These are phyloP conservation scores for Alternaria triticina DNA, from an alignment of 2,329 filamentous ascomycete genomes.

Conservation along the genomic window DNA sequence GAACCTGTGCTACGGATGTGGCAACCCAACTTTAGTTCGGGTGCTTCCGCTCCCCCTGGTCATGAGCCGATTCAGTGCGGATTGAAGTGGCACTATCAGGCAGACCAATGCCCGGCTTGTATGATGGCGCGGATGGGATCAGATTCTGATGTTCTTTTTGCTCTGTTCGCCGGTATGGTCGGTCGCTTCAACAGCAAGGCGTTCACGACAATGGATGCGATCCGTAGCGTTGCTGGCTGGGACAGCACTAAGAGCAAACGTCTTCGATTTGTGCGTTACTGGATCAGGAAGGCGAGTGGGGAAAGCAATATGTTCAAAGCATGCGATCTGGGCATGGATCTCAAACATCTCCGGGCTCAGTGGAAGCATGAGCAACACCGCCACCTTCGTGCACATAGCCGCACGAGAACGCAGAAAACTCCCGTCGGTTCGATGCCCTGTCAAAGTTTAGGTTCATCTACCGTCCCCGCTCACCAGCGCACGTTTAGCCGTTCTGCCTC, in stretches of 20 bases:
- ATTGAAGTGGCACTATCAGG: conserved; percentile 29
- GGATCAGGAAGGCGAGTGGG: conserved; percentile 23
- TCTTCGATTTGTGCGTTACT: conserved; percentile 33
- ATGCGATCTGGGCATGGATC: conserved; percentile 27
- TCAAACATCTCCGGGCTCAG: conserved; percentile 19
- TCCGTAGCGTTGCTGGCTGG: conserved; percentile 7
- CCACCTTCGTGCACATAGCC: background rate
- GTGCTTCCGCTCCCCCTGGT: conserved; percentile 20
- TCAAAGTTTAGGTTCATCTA: background rate
- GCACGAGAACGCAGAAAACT: background rate
- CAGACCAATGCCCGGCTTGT: conserved; percentile 36
- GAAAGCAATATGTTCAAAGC: conserved; percentile 18
- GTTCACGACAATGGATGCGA: background rate
- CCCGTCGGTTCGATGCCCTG: background rate
- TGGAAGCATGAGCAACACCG: conserved; percentile 8
- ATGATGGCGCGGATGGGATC: conserved; percentile 39
- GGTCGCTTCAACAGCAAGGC: conserved; percentile 16
- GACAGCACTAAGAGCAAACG: conserved; percentile 25
- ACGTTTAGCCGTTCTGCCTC: background rate
- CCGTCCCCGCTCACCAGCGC: background rate
- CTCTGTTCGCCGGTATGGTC: conserved; percentile 36
- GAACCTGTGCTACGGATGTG: conserved; percentile 41
- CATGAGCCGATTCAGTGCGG: conserved; percentile 21
- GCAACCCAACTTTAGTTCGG: conserved; percentile 20
- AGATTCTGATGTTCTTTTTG: conserved; percentile 27